phyloP scores from a whole-genome alignment of 169 alveolate genomes.

The Plasmodium malariae region DNA sequence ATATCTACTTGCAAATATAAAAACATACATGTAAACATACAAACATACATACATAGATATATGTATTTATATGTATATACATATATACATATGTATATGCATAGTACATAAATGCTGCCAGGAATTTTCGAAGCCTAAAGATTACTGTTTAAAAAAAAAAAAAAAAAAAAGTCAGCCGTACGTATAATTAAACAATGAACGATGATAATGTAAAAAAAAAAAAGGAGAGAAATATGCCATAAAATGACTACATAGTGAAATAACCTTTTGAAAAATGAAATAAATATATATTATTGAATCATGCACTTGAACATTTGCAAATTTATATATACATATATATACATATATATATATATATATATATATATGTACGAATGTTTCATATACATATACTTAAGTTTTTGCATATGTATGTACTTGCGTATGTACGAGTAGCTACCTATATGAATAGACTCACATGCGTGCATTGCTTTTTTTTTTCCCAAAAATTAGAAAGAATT shows the following conservation, averaged over 20 bases:
- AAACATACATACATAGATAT: not conserved
- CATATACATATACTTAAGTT: not conserved
- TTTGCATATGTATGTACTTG: not conserved
- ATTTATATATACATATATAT: not conserved
- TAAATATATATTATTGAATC: not conserved
- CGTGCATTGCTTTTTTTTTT: not conserved
- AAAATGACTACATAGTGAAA: slow-evolving; percentile 8
- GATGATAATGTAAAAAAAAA: slow-evolving; percentile 62
- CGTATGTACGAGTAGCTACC: not conserved
- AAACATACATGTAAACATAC: not conserved
- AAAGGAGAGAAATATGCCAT: not conserved
- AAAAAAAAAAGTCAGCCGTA: not conserved
- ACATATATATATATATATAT: too few relatives aligned
- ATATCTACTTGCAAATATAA: not conserved
- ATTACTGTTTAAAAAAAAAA: not conserved
- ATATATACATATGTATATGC: too few relatives aligned
- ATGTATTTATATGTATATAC: too few relatives aligned
- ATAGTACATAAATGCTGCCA: too few relatives aligned
- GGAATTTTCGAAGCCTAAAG: not conserved
- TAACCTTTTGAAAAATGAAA: not conserved
- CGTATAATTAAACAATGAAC: slow-evolving; percentile 36
- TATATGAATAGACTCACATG: too few relatives aligned
- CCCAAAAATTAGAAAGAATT: slow-evolving; percentile 47
- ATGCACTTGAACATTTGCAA: not conserved
- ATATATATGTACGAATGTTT: too few relatives aligned